Base-by-base conservation (phyloP, 768 basidiomycete species). In the Cystobasidiopsis lactophilus region DNA sequence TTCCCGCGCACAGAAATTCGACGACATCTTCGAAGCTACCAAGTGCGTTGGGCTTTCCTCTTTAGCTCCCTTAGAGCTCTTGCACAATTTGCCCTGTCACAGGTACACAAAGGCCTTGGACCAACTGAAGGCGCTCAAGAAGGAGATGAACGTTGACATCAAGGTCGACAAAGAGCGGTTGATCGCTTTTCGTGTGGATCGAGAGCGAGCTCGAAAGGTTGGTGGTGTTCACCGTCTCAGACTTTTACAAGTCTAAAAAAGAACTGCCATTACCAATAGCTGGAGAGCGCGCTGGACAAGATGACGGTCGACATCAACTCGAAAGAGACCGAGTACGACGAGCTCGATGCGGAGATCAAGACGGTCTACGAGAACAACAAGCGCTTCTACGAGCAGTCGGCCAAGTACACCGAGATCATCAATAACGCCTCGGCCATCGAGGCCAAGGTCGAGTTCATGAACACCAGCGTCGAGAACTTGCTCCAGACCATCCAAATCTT, bases 21-120 rank as follows among this genome's bases (percentile, higher is more conserved):
- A 98, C 61, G 93, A 98, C 62, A 98, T 98, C 52, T 96, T 98
- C 61, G 93, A 98, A 67, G 93, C 93, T 3, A 96, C 89, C 19
- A 81, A 82, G 86, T 83, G 48, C 30, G 71, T 63, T 39, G 3
- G 16, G 13, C n/a, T 35, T 33, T 7, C 14, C 23, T 26, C 19
- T 11, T 23, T 45, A 44, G 33, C n/a, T 46, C 45, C n/a, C 33
- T 7, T 35, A n/a, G n/a, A n/a, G n/a, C n/a, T n/a, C n/a, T n/a
- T n/a, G n/a, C n/a, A 24, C 41, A 10, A 41, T 14, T 11, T 2
- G 29, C 38, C 24, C 11, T 2, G 29, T 24, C 9, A 0, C 53
- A 93, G 89, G 62, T 98, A 95, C 67, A 95, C 91, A 0, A 96
- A 96, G 63, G 93, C 91, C 0, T 73, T 98, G 1, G 85, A 93